Evolutionary conservation across 1,284 basidiomycete species (phyloP).

Genomic region (Papiliotrema nemorosa): DNA sequence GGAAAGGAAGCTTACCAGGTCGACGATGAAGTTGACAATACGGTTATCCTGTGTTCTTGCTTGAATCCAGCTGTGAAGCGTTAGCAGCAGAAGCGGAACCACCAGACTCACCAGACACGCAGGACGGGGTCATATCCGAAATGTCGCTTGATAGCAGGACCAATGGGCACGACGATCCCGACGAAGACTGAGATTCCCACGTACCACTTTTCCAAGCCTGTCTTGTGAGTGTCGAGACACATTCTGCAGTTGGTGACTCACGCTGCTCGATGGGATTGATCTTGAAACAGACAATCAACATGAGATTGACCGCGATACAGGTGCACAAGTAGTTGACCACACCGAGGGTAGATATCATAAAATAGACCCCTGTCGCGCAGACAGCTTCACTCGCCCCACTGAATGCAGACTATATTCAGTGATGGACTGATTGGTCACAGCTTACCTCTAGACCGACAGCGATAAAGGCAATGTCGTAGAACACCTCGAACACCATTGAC

Average conservation of each 20-base stretch:
- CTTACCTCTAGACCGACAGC: conserved; percentile 20
- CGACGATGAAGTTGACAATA: conserved; percentile 23
- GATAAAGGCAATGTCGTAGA: conserved; percentile 31
- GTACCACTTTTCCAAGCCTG: conserved; percentile 25
- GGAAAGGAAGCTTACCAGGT: conserved; percentile 14
- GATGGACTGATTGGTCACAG: not conserved
- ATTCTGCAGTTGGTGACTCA: no score
- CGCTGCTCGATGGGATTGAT: conserved; percentile 28
- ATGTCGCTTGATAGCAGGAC: conserved; percentile 20
- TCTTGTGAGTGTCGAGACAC: not conserved
- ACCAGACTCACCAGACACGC: conserved; percentile 16
- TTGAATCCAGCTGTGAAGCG: conserved; percentile 12
- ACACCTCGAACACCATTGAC: conserved; percentile 30
- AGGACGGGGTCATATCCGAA: conserved; percentile 17
- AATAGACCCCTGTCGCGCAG: conserved; percentile 29
- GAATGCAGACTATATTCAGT: conserved; percentile 1
- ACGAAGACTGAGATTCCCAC: conserved; percentile 16
- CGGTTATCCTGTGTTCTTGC: conserved; percentile 9
- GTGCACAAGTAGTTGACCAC: conserved; percentile 39
- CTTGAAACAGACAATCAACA: conserved; percentile 32
- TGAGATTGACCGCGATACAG: conserved; percentile 37
- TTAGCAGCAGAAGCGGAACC: not conserved
- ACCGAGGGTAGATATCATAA: conserved; percentile 26
- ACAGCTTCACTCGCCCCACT: not conserved
- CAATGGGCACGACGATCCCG: conserved; percentile 18